Conservation (phyloP, 1,284 basidiomycete genomes). For the Puccinia hordei region DNA sequence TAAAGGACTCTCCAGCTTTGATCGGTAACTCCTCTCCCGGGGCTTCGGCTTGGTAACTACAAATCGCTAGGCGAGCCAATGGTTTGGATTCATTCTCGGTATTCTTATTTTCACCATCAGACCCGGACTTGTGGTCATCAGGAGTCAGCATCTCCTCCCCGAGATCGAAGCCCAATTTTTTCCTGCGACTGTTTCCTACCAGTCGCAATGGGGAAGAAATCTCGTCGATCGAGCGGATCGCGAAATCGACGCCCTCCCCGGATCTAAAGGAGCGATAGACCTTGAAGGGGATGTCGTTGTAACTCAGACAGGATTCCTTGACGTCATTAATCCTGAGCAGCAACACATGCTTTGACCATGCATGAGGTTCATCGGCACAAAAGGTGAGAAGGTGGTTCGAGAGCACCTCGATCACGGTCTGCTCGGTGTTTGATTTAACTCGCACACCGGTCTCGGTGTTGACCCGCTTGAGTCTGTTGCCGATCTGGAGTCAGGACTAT, state of each 20-base stretch:
- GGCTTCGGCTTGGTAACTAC: slow-evolving; percentile 30
- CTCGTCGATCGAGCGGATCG: slow-evolving; percentile 48
- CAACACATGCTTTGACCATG: slow-evolving; percentile 44
- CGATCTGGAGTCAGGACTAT: neutral
- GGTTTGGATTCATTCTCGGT: neutral
- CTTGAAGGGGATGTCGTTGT: slow-evolving; percentile 43
- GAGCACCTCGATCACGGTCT: slow-evolving; percentile 43
- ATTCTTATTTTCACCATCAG: neutral
- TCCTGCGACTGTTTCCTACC: slow-evolving; percentile 15
- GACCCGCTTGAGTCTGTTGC: neutral
- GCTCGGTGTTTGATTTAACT: slow-evolving; percentile 44
- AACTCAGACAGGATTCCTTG: slow-evolving; percentile 46
- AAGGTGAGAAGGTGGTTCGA: slow-evolving; percentile 37
- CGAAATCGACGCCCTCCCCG: slow-evolving; percentile 44
- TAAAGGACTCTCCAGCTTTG: slow-evolving; percentile 45
- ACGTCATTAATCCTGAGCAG: slow-evolving; percentile 24
- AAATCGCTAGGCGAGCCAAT: slow-evolving; percentile 24
- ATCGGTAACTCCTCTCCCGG: slow-evolving; percentile 39
- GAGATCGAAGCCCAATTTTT: slow-evolving; percentile 11
- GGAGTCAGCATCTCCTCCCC: neutral
- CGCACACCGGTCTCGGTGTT: slow-evolving; percentile 40
- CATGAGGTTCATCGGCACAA: slow-evolving; percentile 39
- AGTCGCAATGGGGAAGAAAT: slow-evolving; percentile 38
- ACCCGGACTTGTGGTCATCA: neutral
- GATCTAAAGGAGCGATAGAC: slow-evolving; percentile 49